Conservation (phyloP, 2,329 filamentous ascomycete species). For the Clarireedia sp. region DNA sequence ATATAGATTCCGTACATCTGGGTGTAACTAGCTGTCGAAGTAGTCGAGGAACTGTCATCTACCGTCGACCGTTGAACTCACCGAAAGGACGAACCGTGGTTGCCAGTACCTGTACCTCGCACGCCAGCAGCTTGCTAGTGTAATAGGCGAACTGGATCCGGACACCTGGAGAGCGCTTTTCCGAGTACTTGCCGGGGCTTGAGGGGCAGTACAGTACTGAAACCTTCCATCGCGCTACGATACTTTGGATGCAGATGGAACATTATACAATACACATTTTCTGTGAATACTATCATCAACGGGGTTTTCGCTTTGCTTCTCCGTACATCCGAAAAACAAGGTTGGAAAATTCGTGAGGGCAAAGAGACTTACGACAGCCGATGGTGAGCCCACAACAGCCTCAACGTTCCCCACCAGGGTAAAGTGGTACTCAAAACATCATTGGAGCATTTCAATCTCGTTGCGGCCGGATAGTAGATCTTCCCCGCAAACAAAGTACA, state of each 20-base stretch:
- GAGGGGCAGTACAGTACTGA: too few relatives aligned
- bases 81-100: background rate
- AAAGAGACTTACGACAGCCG: background rate
- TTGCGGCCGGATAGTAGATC: background rate
- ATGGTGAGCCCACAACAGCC: background rate
- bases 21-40: background rate
- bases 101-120: background rate
- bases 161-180: too few relatives aligned
- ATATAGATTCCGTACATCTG: background rate
- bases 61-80: background rate
- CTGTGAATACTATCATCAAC: too few relatives aligned
- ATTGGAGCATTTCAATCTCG: background rate
- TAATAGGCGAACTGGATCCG: too few relatives aligned
- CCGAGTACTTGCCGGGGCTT: too few relatives aligned
- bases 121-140: background rate
- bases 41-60: background rate
- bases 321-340: too few relatives aligned
- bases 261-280: too few relatives aligned
- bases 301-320: too few relatives aligned
- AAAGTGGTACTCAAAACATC: background rate
- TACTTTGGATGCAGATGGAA: too few relatives aligned
- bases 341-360: too few relatives aligned
- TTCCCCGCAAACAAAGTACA: slow-evolving; percentile 5
- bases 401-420: background rate
- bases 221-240: too few relatives aligned